phyloP scores from a whole-genome alignment of 1,284 basidiomycete species.

The Puccinia novopanici region DNA sequence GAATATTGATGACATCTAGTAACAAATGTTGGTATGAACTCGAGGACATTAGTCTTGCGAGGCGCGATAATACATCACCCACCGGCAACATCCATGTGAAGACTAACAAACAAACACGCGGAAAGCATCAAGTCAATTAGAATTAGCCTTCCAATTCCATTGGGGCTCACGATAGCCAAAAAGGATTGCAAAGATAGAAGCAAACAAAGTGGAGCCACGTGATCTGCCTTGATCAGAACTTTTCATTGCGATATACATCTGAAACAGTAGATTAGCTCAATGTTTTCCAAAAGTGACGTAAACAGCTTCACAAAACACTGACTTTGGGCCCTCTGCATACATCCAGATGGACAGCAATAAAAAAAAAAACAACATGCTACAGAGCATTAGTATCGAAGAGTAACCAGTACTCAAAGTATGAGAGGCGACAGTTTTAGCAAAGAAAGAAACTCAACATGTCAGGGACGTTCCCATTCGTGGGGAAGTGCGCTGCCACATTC shows the following conservation, averaged over 20 bases:
- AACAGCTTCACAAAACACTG: too few relatives aligned
- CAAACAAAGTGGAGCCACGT: conserved; percentile 54
- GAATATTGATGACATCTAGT: conserved; percentile 56
- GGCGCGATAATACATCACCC: background rate
- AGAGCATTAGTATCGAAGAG: background rate
- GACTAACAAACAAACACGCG: conserved; percentile 54
- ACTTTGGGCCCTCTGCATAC: too few relatives aligned
- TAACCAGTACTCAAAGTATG: background rate
- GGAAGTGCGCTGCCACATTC: conserved; percentile 56
- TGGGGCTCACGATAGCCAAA: background rate
- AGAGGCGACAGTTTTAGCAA: background rate
- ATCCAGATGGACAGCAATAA: too few relatives aligned
- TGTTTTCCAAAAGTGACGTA: too few relatives aligned
- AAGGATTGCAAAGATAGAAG: background rate
- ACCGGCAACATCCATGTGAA: too few relatives aligned
- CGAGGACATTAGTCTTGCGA: background rate
- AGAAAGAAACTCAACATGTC: conserved; percentile 54
- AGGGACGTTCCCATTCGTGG: conserved; percentile 54
- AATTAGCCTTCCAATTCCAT: too few relatives aligned
- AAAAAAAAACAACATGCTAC: too few relatives aligned
- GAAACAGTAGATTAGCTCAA: conserved; percentile 6
- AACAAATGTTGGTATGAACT: background rate
- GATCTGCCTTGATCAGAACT: conserved; percentile 52
- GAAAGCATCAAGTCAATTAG: background rate
- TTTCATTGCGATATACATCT: conserved; percentile 58